These are phyloP conservation scores for Vanrija pseudolonga DNA, from an alignment of 1,284 basidiomycete genomes.

Conservation along the genomic window DNA sequence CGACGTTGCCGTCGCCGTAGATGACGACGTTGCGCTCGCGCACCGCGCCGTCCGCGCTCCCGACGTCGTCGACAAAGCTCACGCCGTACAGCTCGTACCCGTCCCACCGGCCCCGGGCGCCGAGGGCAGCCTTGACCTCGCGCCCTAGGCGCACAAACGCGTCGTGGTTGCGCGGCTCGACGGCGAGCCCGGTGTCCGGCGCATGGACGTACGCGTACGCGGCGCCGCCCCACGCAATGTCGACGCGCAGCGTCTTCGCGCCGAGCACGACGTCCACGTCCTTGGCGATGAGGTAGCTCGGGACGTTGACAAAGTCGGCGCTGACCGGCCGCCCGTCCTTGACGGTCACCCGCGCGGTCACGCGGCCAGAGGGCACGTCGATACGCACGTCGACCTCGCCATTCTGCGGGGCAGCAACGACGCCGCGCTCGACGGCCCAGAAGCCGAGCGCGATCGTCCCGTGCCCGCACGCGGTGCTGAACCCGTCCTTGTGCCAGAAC, in stretches of 20 bases:
- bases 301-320: conserved; percentile 21
- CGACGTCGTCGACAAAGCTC: conserved; percentile 14
- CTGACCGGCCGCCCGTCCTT: conserved; percentile 2
- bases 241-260: conserved; percentile 29
- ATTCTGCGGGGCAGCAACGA: conserved; percentile 5
- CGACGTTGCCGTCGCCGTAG: conserved; percentile 52
- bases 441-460: conserved; percentile 54
- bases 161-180: conserved; percentile 27
- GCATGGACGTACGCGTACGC: conserved; percentile 51
- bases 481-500: conserved; percentile 56
- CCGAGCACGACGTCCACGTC: conserved; percentile 2
- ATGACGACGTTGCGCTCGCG: conserved; percentile 22
- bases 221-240: conserved; percentile 52
- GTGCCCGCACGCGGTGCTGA: conserved; percentile 55
- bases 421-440: conserved; percentile 46
- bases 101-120: conserved; percentile 21
- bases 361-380: conserved; percentile 19
- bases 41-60: background rate
- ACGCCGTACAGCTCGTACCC: conserved; percentile 18
- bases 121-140: conserved; percentile 31
- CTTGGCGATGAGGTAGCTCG: conserved; percentile 5
- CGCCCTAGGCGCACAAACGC: conserved; percentile 34
- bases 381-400: conserved; percentile 10
- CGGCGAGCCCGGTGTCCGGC: conserved; percentile 43
- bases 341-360: conserved; percentile 4